These are phyloP conservation scores for Cryoendolithus antarcticus DNA, from an alignment of 2,329 filamentous ascomycete genomes.

Conservation along the genomic window DNA sequence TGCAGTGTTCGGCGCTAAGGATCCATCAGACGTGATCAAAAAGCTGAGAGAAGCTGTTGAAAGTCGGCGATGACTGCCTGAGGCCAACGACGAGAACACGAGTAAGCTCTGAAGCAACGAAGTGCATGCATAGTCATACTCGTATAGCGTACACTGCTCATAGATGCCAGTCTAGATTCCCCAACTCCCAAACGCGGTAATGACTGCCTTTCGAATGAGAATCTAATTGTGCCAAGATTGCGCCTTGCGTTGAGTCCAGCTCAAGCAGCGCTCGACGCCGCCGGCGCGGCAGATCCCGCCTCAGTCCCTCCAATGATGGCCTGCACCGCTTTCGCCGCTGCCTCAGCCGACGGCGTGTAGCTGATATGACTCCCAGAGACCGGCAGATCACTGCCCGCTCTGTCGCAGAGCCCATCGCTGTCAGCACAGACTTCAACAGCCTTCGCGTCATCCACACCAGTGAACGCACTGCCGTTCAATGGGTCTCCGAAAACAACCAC, in stretches of 20 bases:
- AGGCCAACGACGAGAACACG: background rate
- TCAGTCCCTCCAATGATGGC: too few relatives aligned
- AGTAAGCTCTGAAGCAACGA: too few relatives aligned
- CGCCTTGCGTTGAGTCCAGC: too few relatives aligned
- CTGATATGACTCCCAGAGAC: constrained; percentile 13
- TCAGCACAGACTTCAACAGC: constrained; percentile 14
- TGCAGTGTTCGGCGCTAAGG: constrained; percentile 84
- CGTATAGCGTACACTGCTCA: too few relatives aligned
- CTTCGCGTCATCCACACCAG: constrained; percentile 13
- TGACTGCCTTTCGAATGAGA: too few relatives aligned
- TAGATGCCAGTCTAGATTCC: too few relatives aligned
- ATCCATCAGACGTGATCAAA: constrained; percentile 77
- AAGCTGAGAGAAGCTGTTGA: constrained; percentile 70
- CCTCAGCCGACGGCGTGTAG: constrained; percentile 12
- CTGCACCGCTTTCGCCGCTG: constrained; percentile 9
- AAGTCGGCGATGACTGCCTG: constrained; percentile 30
- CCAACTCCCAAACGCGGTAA: too few relatives aligned
- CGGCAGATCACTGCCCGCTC: constrained; percentile 8
- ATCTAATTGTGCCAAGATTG: too few relatives aligned
- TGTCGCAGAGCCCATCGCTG: constrained; percentile 12
- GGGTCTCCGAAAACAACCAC: constrained; percentile 19
- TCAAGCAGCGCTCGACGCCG: too few relatives aligned
- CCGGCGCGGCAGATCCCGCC: too few relatives aligned
- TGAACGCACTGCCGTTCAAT: constrained; percentile 12
- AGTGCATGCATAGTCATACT: too few relatives aligned